phyloP scores from a whole-genome alignment of 2,329 filamentous ascomycete species.

The Mycocentrospora acerina region DNA sequence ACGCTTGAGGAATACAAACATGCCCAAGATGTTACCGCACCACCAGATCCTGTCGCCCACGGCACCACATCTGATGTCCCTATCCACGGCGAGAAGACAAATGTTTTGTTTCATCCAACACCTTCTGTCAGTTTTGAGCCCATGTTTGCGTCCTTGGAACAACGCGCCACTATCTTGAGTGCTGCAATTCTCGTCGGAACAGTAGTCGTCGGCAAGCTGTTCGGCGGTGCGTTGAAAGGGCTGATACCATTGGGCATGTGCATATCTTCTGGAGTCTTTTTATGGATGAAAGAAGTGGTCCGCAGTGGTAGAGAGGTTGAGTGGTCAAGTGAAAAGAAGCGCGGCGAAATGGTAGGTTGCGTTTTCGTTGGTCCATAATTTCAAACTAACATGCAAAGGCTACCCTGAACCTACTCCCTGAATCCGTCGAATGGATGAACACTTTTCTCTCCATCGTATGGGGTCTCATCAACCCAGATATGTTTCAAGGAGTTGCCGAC shows the following conservation, averaged over 20 bases:
- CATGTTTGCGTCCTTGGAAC: constrained; percentile 77
- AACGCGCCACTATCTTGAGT: constrained; percentile 70
- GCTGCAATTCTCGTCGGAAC: constrained; percentile 71
- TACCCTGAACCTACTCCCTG: constrained; percentile 83
- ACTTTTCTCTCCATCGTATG: constrained; percentile 80
- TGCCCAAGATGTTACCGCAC: constrained; percentile 86
- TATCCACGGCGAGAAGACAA: constrained; percentile 94
- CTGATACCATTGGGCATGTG: constrained; percentile 72
- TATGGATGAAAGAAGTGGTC: constrained; percentile 89
- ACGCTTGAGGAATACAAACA: constrained; percentile 77
- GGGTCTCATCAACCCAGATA: constrained; percentile 91
- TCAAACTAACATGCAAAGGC: constrained; percentile 51
- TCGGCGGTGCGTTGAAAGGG: constrained; percentile 76
- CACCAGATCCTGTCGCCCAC: constrained; percentile 79
- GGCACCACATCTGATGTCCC: constrained; percentile 91
- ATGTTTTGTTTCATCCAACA: constrained; percentile 92
- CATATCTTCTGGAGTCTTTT: constrained; percentile 74
- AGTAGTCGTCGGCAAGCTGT: constrained; percentile 73
- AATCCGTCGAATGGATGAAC: constrained; percentile 94
- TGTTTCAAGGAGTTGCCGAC: constrained; percentile 90
- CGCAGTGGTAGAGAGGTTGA: constrained; percentile 79
- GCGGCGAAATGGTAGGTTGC: constrained; percentile 68
- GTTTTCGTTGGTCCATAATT: neutral
- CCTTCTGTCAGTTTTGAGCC: constrained; percentile 87
- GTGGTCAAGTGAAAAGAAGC: constrained; percentile 83